Evolutionary conservation across 164 flowering plant genomes (phyloP).

Genomic region (Protea cynaroides): DNA sequence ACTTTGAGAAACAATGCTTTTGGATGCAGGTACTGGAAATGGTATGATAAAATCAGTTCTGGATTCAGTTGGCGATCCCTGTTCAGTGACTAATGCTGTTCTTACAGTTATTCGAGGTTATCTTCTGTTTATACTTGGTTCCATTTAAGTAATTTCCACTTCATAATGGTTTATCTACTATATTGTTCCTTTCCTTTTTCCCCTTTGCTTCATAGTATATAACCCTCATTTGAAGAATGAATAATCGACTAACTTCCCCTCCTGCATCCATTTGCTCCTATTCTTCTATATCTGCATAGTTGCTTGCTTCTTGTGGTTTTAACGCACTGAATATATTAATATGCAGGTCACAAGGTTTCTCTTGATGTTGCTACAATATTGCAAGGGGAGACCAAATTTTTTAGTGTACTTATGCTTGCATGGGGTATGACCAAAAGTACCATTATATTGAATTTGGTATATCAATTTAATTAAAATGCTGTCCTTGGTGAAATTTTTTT

Average conservation of each 20-base stretch:
- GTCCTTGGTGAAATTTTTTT: not conserved
- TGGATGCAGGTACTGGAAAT: constrained; percentile 81
- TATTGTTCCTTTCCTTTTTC: not conserved
- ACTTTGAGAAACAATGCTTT: not conserved
- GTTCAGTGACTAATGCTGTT: constrained; percentile 55
- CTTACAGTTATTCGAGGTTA: constrained; percentile 81
- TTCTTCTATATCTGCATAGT: not conserved
- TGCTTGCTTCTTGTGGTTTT: not conserved
- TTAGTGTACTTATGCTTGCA: constrained; percentile 92
- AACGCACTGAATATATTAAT: not conserved
- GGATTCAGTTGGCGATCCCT: constrained; percentile 71
- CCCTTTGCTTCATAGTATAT: too few species aligned
- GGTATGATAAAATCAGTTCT: constrained; percentile 91
- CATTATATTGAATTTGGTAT: not conserved
- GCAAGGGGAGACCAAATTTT: constrained; percentile 69
- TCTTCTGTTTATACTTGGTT: not conserved
- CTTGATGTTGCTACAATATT: constrained; percentile 83
- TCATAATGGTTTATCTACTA: not conserved
- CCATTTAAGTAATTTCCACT: not conserved
- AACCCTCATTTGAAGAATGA: too few species aligned
- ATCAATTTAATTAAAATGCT: not conserved
- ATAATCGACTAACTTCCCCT: not conserved
- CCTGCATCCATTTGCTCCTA: constrained; percentile 1
- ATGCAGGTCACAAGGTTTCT: constrained; percentile 64
- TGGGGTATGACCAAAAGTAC: constrained; percentile 66